Evolutionary conservation across 805 yeast genomes (phyloP).

Genomic region (Wickerhamomyces chaumierensis): DNA sequence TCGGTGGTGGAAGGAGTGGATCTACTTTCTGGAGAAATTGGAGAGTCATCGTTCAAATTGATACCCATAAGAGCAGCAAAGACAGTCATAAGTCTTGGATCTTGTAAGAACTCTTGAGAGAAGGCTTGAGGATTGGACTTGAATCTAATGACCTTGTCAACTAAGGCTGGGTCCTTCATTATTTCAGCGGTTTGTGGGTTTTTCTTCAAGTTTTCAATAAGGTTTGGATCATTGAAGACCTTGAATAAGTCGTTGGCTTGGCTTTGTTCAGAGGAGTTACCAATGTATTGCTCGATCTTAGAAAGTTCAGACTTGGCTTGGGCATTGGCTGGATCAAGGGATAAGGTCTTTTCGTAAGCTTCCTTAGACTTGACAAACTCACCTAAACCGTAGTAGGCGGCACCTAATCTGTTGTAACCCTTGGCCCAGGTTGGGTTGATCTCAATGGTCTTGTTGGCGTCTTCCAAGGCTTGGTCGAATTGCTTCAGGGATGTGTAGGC

Average conservation of each 20-base stretch:
- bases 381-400: conserved; percentile 85
- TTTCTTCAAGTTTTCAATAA: conserved; percentile 59
- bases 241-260: conserved; percentile 67
- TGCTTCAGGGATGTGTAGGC: conserved; percentile 71
- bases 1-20: conserved; percentile 16
- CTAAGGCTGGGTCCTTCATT: conserved; percentile 81
- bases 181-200: conserved; percentile 83
- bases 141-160: conserved; percentile 51
- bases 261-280: conserved; percentile 29
- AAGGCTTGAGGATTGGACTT: conserved; percentile 67
- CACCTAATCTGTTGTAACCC: conserved; percentile 88
- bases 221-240: conserved; percentile 70
- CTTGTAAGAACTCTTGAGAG: conserved; percentile 59
- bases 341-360: conserved; percentile 68
- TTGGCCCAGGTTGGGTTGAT: conserved; percentile 88
- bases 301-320: conserved; percentile 41
- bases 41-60: conserved; percentile 36
- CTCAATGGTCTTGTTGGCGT: conserved; percentile 75
- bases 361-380: conserved; percentile 63
- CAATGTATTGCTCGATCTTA: conserved; percentile 6
- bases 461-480: conserved; percentile 64
- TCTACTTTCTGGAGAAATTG: conserved; percentile 10
- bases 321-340: conserved; percentile 68
- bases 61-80: conserved; percentile 81
- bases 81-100: conserved; percentile 81